Base-by-base conservation (phyloP, 768 basidiomycete species). In the Mycena rosella region DNA sequence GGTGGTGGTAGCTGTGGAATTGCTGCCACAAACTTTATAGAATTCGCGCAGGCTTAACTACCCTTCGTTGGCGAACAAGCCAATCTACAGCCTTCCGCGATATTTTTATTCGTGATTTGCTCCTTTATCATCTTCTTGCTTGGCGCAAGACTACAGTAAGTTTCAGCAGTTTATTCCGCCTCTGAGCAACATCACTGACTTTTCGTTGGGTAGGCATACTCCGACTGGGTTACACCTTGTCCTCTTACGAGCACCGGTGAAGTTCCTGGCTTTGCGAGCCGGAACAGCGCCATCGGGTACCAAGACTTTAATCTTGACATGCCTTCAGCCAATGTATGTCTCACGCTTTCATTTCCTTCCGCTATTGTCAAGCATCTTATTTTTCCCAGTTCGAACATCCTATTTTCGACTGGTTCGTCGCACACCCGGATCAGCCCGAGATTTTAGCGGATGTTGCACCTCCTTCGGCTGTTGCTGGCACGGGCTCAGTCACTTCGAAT, bases 231-330 rank as follows among this genome's bases (percentile, higher is more conserved):
- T 18, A 24, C 20, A 5, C 57, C 42, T 2, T 58, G 57, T 24
- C 24, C 57, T 5, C 42, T 13, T 26, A 30, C 24, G 3, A 10
- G 13, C 8, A 47, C 20, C 30, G 44, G 44, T 4, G 57, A 58
- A 7, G 57, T 47, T 9, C 29, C 57, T 20, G 29, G 29, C 5
- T 34, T 47, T 15, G n/a, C 6, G 22, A 10, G 30, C 44, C 1
- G 27, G 44, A 4, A 17, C 42, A 34, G 32, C 3, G 44, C 42
- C 6, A 24, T 47, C 0, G 44, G 57, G 2, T 58, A 58, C 13
- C 5, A 5, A 1, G 57, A 58, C 15, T 58, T 58, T n/a, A 58
- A 58, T 24, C 30, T 47, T 26, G 44, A 58, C 22, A 58, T 58
- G 44, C 57, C 27, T 9, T 26, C 55, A 0, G 15, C 7, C 8